Percentiles rank a stretch among this genome's conserved stretches.
Evolutionary conservation across 2,329 filamentous ascomycete species (phyloP).

Genomic region (Aspergillus terreus): DNA sequence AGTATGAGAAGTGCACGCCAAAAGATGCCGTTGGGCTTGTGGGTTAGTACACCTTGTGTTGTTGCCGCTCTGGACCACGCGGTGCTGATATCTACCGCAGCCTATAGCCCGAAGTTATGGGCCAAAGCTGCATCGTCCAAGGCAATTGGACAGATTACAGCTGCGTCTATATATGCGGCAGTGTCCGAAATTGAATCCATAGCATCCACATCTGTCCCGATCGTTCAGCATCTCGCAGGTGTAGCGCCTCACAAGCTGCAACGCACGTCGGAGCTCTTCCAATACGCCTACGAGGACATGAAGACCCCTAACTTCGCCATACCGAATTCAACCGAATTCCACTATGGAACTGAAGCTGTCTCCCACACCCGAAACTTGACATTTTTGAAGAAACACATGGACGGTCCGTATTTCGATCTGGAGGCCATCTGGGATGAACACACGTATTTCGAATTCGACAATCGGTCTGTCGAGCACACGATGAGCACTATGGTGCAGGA

Average conservation of each 20-base stretch:
- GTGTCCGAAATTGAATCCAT: not conserved
- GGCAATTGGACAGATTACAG: not conserved
- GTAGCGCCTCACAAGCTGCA: not conserved
- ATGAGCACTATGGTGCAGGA: conserved; percentile 74
- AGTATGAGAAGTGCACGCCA: conserved; percentile 17
- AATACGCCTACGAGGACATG: conserved; percentile 43
- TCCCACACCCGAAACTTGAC: conserved; percentile 62
- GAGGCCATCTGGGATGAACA: conserved; percentile 75
- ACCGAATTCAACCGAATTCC: conserved; percentile 47
- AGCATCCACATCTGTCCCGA: not conserved
- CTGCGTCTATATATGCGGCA: conserved; percentile 1
- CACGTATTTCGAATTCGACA: conserved; percentile 64
- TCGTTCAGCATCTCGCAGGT: conserved; percentile 1
- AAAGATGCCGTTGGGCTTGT: not conserved
- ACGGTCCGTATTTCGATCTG: conserved; percentile 66
- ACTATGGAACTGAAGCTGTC: conserved; percentile 52
- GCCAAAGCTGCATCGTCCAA: not conserved
- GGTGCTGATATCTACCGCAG: not conserved
- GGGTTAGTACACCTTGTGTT: not conserved
- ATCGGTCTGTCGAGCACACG: conserved; percentile 62
- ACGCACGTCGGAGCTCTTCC: conserved; percentile 7
- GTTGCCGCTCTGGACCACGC: no score
- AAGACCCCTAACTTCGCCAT: conserved; percentile 41
- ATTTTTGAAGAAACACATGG: conserved; percentile 60
- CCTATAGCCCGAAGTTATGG: not conserved